These are phyloP conservation scores for Pseudohyphozyma bogoriensis DNA, from an alignment of 768 basidiomycete genomes.

Conservation along the genomic window DNA sequence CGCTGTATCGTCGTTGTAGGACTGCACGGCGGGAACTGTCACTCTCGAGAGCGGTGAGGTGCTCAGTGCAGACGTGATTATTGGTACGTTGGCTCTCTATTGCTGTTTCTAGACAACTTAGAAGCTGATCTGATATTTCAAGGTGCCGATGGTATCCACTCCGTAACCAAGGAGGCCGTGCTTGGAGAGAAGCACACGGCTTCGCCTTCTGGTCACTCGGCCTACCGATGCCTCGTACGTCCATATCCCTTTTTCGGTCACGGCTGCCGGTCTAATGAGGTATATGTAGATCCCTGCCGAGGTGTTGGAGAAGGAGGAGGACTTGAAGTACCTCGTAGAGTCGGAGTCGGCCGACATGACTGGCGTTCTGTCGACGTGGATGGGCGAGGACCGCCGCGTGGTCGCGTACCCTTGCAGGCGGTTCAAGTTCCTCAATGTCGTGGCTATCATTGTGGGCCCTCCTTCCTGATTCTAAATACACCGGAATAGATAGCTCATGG, in stretches of 20 bases:
- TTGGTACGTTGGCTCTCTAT: too few relatives aligned
- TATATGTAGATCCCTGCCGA: constrained; percentile 16
- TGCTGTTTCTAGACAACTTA: too few relatives aligned
- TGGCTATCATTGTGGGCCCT: constrained; percentile 7
- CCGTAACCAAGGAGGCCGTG: constrained; percentile 15
- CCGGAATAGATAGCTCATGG: background rate
- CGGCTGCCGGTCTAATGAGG: background rate
- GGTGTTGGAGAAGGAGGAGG: background rate
- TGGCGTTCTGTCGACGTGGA: background rate
- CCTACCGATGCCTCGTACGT: constrained; percentile 31
- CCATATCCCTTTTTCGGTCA: background rate
- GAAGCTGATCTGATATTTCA: too few relatives aligned
- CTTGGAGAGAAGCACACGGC: constrained; percentile 19
- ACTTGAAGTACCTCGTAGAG: constrained; percentile 11
- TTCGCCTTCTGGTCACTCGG: constrained; percentile 25
- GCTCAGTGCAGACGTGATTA: constrained; percentile 21
- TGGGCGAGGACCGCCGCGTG: background rate
- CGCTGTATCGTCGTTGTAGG: background rate
- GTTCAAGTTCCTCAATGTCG: background rate
- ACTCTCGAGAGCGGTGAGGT: constrained; percentile 15
- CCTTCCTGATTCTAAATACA: too few relatives aligned
- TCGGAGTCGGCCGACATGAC: constrained; percentile 8
- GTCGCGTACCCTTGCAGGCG: constrained; percentile 10
- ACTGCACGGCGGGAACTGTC: background rate
- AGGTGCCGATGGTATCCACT: constrained; percentile 31